Evolutionary conservation across 1,139 yeast genomes (phyloP), one percentile per base, ranked within the genome.

Genomic region (Spathaspora sp.): DNA sequence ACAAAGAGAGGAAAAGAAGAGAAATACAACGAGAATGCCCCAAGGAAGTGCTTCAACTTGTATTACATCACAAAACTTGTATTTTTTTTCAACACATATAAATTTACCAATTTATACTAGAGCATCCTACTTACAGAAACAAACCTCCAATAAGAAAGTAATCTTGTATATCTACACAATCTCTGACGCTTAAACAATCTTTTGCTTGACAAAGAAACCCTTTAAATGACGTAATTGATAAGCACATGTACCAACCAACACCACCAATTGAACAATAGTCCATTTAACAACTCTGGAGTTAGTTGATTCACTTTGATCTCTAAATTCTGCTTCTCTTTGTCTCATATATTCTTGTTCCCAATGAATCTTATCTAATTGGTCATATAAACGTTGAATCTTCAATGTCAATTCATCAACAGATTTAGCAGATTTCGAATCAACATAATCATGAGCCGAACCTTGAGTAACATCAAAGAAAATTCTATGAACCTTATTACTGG

Each of bases 191-290:
- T 63, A 74, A 29, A 75, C 79, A 57, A 75, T 74, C 63, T 75
- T 75, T 61, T 75, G 80, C 62, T 75, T 75, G 52, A 74, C 79
- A 50, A 75, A 75, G 68, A 75, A 75, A 40, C 76, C 58, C 72
- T 74, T 74, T 72, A 75, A 74, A 60, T 74, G 80, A 48, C 70
- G 71, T 60, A 75, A 70, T 59, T 75, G 80, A 64, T 74, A 75
- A 49, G 70, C 64, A 58, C 80, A 74, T 27, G 80, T 73, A 45
- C 77, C 78, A 37, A 72, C 61, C 64, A 75, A 72, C 11, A 75
- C 80, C 31, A 72, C 18, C 53, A 74, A 64, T 60, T 75, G 80
- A 41, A 75, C 61, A 49, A 75, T 56, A 41, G 78, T 71, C 80
- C 80, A 75, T 56, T 63, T 70, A 36, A 74, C 67, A 24, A 75